Conservation (phyloP, 2,329 filamentous ascomycete genomes). For the Stagonosporopsis cucurbitacearum region DNA sequence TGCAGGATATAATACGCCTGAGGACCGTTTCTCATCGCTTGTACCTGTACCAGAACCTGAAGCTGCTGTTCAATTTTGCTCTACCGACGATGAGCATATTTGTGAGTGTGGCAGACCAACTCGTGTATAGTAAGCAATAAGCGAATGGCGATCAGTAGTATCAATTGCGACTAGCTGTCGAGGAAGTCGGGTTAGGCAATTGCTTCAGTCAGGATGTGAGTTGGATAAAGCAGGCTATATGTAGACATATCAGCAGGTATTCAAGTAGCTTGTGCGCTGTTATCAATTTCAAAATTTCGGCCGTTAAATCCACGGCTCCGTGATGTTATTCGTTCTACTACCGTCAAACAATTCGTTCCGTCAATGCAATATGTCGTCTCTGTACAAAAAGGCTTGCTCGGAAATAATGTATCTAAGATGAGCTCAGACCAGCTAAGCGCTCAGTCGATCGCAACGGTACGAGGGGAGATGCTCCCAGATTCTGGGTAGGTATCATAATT, state of each 20-base stretch:
- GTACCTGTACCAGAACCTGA: constrained; percentile 19
- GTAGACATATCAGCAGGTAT: not conserved
- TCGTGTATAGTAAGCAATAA: not conserved
- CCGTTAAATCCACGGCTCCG: constrained; percentile 7
- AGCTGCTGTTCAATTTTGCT: not conserved
- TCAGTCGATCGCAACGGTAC: constrained; percentile 28
- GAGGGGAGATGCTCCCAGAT: constrained; percentile 18
- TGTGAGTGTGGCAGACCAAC: not conserved
- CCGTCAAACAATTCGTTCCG: constrained; percentile 11
- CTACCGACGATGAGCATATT: not conserved
- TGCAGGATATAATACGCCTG: constrained; percentile 5
- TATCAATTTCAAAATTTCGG: constrained; percentile 15
- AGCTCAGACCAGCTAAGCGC: constrained; percentile 39
- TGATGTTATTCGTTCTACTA: constrained; percentile 16
- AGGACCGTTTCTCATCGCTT: constrained; percentile 11
- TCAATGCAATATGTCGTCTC: constrained; percentile 20
- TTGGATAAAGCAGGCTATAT: not conserved
- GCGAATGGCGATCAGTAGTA: not conserved
- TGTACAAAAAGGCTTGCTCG: constrained; percentile 23
- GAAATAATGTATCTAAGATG: constrained; percentile 24
- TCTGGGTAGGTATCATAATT: constrained; percentile 28
- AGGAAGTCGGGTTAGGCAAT: not conserved
- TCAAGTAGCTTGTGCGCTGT: not conserved
- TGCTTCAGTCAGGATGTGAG: not conserved
- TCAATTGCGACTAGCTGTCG: not conserved